These are phyloP conservation scores for Lolium perenne DNA, from an alignment of 176 grass and related monocot species.

Conservation along the genomic window DNA sequence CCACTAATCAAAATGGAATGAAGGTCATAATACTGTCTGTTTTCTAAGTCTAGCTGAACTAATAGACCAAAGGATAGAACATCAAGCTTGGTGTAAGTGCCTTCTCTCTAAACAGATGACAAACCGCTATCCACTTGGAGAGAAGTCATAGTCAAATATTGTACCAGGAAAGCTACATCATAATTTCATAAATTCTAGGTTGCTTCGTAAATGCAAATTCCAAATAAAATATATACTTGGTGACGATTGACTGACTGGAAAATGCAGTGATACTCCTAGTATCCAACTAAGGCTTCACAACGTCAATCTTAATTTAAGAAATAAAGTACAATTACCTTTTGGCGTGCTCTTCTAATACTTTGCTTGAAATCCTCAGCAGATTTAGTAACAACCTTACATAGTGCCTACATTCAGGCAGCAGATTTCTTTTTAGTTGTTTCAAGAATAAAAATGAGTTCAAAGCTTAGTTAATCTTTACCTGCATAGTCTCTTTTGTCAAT, in stretches of 20 bases:
- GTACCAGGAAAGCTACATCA: neutral
- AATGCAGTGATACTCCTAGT: neutral
- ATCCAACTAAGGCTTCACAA: constrained; percentile 34
- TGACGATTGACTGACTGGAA: neutral
- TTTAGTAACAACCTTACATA: constrained; percentile 95
- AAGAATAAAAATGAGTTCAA: constrained; percentile 19
- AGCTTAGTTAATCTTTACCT: constrained; percentile 56
- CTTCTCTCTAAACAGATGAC: neutral
- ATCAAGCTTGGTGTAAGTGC: constrained; percentile 8
- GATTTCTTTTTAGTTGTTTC: constrained; percentile 32
- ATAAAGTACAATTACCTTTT: constrained; percentile 63
- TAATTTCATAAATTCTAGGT: neutral
- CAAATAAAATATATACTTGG: constrained; percentile 1
- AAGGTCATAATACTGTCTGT: neutral
- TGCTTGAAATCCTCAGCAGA: constrained; percentile 95
- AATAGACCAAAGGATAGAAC: constrained; percentile 20
- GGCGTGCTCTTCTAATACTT: constrained; percentile 94
- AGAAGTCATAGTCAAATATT: neutral
- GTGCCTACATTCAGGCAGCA: constrained; percentile 50
- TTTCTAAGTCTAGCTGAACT: constrained; percentile 1
- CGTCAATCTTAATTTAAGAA: constrained; percentile 10
- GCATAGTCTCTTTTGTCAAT: constrained; percentile 93
- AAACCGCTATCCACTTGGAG: neutral
- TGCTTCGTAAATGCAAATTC: neutral
- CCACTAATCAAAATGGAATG: neutral